Conservation (phyloP, 2,329 filamentous ascomycete genomes). For the Fusarium sambucinum region DNA sequence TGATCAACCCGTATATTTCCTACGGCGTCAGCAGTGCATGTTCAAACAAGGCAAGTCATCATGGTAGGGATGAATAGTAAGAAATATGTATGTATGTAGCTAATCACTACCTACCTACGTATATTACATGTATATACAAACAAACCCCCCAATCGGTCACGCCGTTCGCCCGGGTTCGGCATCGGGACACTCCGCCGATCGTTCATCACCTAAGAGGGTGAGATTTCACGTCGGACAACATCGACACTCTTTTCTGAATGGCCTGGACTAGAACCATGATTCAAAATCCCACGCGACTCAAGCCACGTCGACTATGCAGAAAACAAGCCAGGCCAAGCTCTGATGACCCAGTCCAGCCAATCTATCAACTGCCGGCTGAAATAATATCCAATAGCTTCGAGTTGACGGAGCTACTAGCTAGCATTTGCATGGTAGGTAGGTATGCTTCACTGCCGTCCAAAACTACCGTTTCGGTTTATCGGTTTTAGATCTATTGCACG, state of each 20-base stretch:
- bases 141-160: conserved; percentile 37
- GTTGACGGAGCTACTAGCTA: not conserved
- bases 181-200: conserved; percentile 38
- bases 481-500: not conserved
- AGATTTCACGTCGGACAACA: conserved; percentile 20
- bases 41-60: conserved; percentile 28
- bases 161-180: conserved; percentile 37
- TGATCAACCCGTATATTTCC: conserved; percentile 9
- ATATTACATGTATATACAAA: too few relatives aligned
- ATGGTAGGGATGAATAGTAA: not conserved
- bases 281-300: conserved; percentile 31
- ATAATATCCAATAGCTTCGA: conserved; percentile 1
- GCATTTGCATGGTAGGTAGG: conserved; percentile 1
- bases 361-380: conserved; percentile 33
- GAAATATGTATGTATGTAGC: not conserved
- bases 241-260: not conserved
- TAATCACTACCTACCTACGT: not conserved
- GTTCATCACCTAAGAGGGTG: conserved; percentile 32
- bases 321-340: not conserved
- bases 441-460: not conserved
- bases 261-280: conserved; percentile 5
- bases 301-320: conserved; percentile 28
- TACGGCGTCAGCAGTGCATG: conserved; percentile 11
- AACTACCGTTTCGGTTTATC: conserved; percentile 8
- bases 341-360: conserved; percentile 17